Base-by-base conservation (phyloP, 192 early-diverging fungal species). In the Umbelopsis sp. region DNA sequence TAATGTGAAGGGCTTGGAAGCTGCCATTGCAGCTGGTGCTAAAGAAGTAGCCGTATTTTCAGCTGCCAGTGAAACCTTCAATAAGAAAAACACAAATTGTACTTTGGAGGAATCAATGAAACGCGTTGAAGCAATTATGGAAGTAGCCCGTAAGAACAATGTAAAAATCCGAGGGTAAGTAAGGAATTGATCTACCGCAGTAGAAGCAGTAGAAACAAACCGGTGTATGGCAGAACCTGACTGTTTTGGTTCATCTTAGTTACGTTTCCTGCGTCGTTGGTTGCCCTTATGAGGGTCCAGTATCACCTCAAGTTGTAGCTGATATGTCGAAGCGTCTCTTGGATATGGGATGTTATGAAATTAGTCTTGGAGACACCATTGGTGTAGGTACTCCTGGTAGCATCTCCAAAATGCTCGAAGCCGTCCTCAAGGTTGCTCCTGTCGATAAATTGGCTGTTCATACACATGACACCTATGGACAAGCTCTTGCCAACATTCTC, bases 381-480 rank as follows among this genome's bases (percentile, higher is more conserved):
- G 97, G 97, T 45, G 91, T 96, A 46, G 96, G 91, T 13, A 90
- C 90, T 0, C 89, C 92, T 20, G 84, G 84, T 45, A 81, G 82
- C 13, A 92, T 94, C 79, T 72, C 64, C 4, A 83, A 69, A 6
- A 85, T 97, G 87, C 70, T 99, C 46, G 80, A 92, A 35, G 85
- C 77, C 1, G 92, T 96, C 7, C 70, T 85, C 3, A 75, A 85
- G 66, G 84, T 84, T 18, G 87, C 97, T 1, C 92, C 95, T 7
- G 73, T 91, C 6, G 85, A 92, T 37, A 82, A 85, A 46, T 79
- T 97, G 48, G 95, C 95, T 15, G 91, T 95, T 3, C 97, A 99
- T 65, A 96, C 95, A 73, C 97, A 99, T 67, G 97, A 99, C 77
- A 99, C 97, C 9, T 99, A 97, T 78, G 97, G 97, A 6, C 95